Conservation (phyloP, 2,329 filamentous ascomycete species). For the Neonectria faginata region DNA sequence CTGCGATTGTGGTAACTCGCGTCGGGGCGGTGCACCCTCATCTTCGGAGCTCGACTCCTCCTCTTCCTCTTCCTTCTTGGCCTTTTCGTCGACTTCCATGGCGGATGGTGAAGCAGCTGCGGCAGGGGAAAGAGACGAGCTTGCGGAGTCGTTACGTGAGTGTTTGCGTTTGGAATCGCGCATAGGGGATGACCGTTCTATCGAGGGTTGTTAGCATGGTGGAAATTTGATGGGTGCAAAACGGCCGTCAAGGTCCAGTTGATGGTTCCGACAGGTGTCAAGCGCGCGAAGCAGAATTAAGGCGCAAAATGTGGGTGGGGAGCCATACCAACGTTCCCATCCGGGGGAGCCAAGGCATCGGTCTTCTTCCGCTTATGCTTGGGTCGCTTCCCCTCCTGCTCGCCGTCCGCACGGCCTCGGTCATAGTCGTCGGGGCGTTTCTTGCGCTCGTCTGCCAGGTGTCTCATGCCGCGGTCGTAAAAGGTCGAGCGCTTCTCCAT, state of each 20-base stretch:
- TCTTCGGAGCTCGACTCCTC: conserved; percentile 68
- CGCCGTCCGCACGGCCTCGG: conserved; percentile 59
- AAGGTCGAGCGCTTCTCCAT: conserved; percentile 75
- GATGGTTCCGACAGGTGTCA: conserved; percentile 1
- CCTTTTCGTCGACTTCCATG: conserved; percentile 71
- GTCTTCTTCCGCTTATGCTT: conserved; percentile 87
- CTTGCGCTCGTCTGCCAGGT: conserved; percentile 74
- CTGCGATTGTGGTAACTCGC: conserved; percentile 79
- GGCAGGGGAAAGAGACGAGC: conserved; percentile 70
- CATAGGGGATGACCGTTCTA: conserved; percentile 66
- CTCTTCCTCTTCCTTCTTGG: conserved; percentile 51
- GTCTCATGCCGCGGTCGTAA: conserved; percentile 79
- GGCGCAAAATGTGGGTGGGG: conserved; percentile 2
- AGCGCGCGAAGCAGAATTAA: conserved; percentile 8
- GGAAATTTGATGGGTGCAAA: not conserved
- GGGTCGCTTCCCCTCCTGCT: conserved; percentile 65
- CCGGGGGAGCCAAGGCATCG: conserved; percentile 67
- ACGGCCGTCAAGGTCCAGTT: not conserved
- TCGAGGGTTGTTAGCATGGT: conserved; percentile 29
- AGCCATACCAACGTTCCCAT: conserved; percentile 47
- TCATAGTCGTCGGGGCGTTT: conserved; percentile 68
- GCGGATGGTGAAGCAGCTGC: conserved; percentile 63
- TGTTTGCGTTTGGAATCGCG: conserved; percentile 65
- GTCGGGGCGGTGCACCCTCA: conserved; percentile 69
- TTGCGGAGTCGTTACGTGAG: conserved; percentile 66